Percentiles rank a stretch among this genome's conserved stretches.
phyloP scores from a whole-genome alignment of 2,329 filamentous ascomycete species.

The Neopestalotiopsis rosae region DNA sequence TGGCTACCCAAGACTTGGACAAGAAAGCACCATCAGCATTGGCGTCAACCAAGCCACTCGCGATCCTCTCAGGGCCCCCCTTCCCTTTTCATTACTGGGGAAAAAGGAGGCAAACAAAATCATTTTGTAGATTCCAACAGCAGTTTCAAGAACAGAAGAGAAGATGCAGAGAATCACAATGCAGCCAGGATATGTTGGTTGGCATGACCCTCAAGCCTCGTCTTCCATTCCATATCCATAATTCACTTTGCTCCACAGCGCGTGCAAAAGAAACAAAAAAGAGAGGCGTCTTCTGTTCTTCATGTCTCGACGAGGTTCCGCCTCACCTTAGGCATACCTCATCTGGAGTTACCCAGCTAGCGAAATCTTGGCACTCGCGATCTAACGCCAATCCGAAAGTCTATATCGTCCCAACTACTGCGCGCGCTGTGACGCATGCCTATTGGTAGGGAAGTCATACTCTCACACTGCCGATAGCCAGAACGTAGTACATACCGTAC shows the following conservation, averaged over 20 bases:
- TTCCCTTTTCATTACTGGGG: not conserved
- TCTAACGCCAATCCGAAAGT: conserved; percentile 13
- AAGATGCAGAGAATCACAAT: not conserved
- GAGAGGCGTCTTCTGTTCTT: not conserved
- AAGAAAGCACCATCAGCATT: conserved; percentile 5
- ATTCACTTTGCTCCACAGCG: not conserved
- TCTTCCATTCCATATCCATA: not conserved
- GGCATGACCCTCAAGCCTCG: not conserved
- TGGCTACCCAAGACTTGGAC: conserved; percentile 9
- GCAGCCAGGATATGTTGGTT: not conserved
- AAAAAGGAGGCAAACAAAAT: not conserved
- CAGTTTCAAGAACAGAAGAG: not conserved
- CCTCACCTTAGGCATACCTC: conserved; percentile 9
- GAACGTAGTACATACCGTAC: not conserved
- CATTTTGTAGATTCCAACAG: not conserved
- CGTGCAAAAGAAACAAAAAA: not conserved
- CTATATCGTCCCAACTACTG: conserved; percentile 12
- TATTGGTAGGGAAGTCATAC: not conserved
- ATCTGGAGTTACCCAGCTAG: conserved; percentile 10
- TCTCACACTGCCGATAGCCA: conserved; percentile 8
- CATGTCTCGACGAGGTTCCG: not conserved
- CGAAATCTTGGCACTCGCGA: conserved; percentile 10
- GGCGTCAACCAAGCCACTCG: conserved; percentile 14
- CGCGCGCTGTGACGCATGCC: not conserved
- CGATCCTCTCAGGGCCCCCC: not conserved